phyloP scores from a whole-genome alignment of 2,329 filamentous ascomycete genomes.

The Colletotrichum gigasporum region DNA sequence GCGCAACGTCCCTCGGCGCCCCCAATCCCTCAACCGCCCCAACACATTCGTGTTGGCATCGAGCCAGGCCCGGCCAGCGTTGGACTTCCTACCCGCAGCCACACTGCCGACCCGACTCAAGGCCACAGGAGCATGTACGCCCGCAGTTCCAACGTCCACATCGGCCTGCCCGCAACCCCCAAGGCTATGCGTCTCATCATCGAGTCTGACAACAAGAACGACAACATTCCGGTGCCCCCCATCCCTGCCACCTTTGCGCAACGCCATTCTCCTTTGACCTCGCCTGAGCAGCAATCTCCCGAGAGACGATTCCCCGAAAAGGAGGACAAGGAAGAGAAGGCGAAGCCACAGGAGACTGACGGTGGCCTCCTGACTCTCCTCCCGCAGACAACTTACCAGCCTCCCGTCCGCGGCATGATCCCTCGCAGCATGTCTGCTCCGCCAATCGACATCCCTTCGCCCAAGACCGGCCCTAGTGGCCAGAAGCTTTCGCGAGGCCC shows the following conservation, averaged over 20 bases:
- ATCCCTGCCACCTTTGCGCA: conserved; percentile 60
- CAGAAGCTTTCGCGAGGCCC: conserved; percentile 38
- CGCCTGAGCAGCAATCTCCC: conserved; percentile 46
- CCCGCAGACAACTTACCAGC: conserved; percentile 53
- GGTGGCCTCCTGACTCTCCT: conserved; percentile 63
- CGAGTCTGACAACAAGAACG: conserved; percentile 58
- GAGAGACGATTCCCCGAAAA: conserved; percentile 43
- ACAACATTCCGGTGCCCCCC: conserved; percentile 49
- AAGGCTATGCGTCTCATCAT: conserved; percentile 89
- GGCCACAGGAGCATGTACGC: conserved; percentile 56
- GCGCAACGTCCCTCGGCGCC: conserved; percentile 83
- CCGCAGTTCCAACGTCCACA: conserved; percentile 54
- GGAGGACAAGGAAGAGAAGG: conserved; percentile 40
- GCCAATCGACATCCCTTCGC: conserved; percentile 48
- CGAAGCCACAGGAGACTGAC: too few species aligned
- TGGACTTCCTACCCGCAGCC: conserved; percentile 65
- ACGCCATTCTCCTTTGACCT: conserved; percentile 50
- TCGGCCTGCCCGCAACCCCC: conserved; percentile 90
- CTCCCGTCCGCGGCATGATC: conserved; percentile 58
- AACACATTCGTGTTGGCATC: conserved; percentile 53
- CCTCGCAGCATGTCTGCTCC: conserved; percentile 70
- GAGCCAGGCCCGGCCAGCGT: conserved; percentile 42
- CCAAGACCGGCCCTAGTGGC: conserved; percentile 37
- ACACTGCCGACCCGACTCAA: conserved; percentile 69
- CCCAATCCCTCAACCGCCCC: conserved; percentile 81